Conservation (phyloP, 2,329 filamentous ascomycete species). For the Escovopsis sp. region DNA sequence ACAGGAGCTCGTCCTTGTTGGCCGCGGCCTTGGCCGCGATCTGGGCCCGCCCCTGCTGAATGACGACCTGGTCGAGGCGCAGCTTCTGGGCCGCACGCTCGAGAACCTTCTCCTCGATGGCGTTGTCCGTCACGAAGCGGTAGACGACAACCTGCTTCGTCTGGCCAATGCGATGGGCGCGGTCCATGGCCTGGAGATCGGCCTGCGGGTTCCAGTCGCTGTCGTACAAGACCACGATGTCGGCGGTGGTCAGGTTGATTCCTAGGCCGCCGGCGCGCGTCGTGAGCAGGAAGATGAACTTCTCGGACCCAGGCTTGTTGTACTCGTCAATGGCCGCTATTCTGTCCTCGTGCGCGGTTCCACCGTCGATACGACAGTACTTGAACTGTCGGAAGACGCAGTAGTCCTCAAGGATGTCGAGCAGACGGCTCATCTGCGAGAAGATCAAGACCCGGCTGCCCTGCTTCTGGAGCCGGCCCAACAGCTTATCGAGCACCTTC, state of each 20-base stretch:
- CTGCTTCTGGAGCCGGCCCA: conserved; percentile 67
- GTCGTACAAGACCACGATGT: conserved; percentile 93
- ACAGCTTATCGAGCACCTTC: conserved; percentile 85
- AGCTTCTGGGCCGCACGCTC: conserved; percentile 94
- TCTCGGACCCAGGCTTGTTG: conserved; percentile 89
- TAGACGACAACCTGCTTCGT: conserved; percentile 97
- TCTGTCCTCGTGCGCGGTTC: conserved; percentile 92
- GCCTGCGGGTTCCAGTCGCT: conserved; percentile 99
- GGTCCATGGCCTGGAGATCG: conserved; percentile 96
- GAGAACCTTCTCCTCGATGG: conserved; percentile 95
- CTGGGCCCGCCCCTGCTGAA: conserved; percentile 91
- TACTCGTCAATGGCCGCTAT: conserved; percentile 97
- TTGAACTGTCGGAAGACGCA: conserved; percentile 90
- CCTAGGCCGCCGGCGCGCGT: conserved; percentile 90
- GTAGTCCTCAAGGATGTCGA: conserved; percentile 96
- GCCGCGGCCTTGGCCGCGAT: conserved; percentile 79
- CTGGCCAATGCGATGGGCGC: conserved; percentile 94
- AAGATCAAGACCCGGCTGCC: conserved; percentile 96
- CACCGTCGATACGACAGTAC: conserved; percentile 94
- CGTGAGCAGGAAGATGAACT: conserved; percentile 90
- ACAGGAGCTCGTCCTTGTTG: conserved; percentile 89
- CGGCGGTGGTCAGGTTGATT: conserved; percentile 89
- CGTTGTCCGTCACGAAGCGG: conserved; percentile 92
- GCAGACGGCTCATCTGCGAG: conserved; percentile 94
- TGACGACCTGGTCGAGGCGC: conserved; percentile 89